These are phyloP conservation scores for Annulohypoxylon moriforme DNA, from an alignment of 495 filamentous ascomycete species.

Conservation along the genomic window DNA sequence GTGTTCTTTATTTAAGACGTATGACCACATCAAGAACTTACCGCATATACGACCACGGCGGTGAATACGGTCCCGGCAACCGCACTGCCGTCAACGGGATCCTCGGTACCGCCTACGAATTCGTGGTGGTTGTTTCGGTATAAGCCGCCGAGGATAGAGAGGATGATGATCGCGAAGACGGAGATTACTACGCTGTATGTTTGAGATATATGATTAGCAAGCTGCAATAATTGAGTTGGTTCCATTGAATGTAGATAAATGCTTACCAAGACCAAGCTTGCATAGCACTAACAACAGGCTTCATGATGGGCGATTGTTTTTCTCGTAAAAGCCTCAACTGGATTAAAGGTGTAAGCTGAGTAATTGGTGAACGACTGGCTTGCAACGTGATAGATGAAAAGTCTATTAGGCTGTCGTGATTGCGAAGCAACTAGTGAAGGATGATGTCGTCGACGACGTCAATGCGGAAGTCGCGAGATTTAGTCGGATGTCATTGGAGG, in stretches of 20 bases:
- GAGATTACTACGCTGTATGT: conserved; percentile 82
- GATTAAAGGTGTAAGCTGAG: not conserved
- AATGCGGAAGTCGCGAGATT: conserved; percentile 17
- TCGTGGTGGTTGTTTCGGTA: conserved; percentile 82
- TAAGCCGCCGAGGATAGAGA: conserved; percentile 82
- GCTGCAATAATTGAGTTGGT: not conserved
- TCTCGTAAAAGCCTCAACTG: not conserved
- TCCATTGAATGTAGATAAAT: conserved; percentile 7
- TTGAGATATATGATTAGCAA: conserved; percentile 20
- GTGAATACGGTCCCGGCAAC: conserved; percentile 86
- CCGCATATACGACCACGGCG: conserved; percentile 85
- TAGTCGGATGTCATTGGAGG: conserved; percentile 18
- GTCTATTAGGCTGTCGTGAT: not conserved
- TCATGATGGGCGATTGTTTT: conserved; percentile 70
- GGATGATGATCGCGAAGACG: conserved; percentile 86
- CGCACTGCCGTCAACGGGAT: conserved; percentile 76
- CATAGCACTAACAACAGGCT: conserved; percentile 87
- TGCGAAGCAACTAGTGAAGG: not conserved
- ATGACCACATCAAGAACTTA: conserved; percentile 59
- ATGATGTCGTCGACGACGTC: conserved; percentile 29
- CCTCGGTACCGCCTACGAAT: conserved; percentile 78
- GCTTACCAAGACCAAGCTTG: conserved; percentile 93
- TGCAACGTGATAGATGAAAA: not conserved
- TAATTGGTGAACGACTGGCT: not conserved
- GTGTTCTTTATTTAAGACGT: not conserved